Conservation (phyloP, 2,329 filamentous ascomycete species). For the Lasiodiplodia gonubiensis region DNA sequence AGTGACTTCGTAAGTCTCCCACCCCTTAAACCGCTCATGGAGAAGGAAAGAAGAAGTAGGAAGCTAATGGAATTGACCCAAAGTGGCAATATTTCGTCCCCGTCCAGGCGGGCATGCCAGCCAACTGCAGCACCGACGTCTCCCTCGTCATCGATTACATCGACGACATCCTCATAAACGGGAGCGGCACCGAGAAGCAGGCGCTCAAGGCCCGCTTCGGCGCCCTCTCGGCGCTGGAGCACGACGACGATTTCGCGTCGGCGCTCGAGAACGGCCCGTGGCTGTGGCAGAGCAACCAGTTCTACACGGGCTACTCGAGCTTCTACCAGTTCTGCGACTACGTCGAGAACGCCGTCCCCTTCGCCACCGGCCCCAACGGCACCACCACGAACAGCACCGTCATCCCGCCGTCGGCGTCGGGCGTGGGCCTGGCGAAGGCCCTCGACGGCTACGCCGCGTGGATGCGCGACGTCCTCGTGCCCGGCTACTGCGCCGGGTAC, state of each 20-base stretch:
- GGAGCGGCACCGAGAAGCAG: constrained; percentile 41
- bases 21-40: rapidly evolving
- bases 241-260: constrained; percentile 60
- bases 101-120: constrained; percentile 63
- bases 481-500: constrained; percentile 53
- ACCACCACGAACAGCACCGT: constrained; percentile 36
- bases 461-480: constrained; percentile 23
- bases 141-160: constrained; percentile 59
- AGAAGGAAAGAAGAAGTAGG: background rate
- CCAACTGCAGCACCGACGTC: constrained; percentile 63
- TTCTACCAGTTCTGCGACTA: constrained; percentile 48
- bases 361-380: constrained; percentile 40
- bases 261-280: constrained; percentile 63
- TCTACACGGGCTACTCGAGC: constrained; percentile 55
- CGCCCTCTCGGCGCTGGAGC: constrained; percentile 53
- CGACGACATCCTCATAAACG: constrained; percentile 40
- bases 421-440: constrained; percentile 61
- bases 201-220: constrained; percentile 60
- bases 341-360: constrained; percentile 39
- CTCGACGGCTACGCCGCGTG: constrained; percentile 57
- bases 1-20: constrained; percentile 45
- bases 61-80: background rate
- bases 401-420: constrained; percentile 45
- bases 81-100: constrained; percentile 64
- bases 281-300: constrained; percentile 62